phyloP scores from a whole-genome alignment of 257 asterid genomes.

The Solanum chiquidenum region DNA sequence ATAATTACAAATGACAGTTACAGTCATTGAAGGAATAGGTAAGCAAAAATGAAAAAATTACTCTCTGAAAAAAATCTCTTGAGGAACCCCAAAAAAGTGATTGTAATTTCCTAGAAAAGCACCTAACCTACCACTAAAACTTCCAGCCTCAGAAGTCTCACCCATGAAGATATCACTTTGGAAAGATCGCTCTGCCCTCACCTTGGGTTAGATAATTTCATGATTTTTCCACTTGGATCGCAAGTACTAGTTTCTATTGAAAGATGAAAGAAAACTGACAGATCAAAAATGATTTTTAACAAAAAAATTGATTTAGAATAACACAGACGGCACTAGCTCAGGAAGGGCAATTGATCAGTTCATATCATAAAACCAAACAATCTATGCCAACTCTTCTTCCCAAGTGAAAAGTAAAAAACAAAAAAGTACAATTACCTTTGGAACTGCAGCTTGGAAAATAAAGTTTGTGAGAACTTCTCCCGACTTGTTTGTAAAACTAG shows the following conservation, averaged over 20 bases:
- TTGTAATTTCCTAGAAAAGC: background rate
- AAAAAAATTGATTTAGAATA: background rate
- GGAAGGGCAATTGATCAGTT: background rate
- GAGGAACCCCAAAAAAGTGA: background rate
- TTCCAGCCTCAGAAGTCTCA: background rate
- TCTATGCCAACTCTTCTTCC: background rate
- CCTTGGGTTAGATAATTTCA: background rate
- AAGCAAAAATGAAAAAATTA: background rate
- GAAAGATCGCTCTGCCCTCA: background rate
- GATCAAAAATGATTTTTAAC: background rate
- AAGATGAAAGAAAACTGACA: background rate
- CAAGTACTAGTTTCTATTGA: background rate
- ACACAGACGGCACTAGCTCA: background rate
- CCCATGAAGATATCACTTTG: background rate
- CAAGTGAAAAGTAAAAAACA: background rate
- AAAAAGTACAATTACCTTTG: constrained; percentile 49
- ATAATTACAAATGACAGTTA: background rate
- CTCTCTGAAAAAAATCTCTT: background rate
- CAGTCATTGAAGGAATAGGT: background rate
- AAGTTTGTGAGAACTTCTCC: constrained; percentile 57
- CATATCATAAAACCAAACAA: background rate
- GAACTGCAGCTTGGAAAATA: constrained; percentile 93
- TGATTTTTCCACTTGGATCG: background rate
- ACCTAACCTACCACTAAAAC: background rate
- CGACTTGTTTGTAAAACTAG: constrained; percentile 65